These are phyloP conservation scores for Ogataea paradorogensis DNA, from an alignment of 805 yeast genomes.

Conservation along the genomic window DNA sequence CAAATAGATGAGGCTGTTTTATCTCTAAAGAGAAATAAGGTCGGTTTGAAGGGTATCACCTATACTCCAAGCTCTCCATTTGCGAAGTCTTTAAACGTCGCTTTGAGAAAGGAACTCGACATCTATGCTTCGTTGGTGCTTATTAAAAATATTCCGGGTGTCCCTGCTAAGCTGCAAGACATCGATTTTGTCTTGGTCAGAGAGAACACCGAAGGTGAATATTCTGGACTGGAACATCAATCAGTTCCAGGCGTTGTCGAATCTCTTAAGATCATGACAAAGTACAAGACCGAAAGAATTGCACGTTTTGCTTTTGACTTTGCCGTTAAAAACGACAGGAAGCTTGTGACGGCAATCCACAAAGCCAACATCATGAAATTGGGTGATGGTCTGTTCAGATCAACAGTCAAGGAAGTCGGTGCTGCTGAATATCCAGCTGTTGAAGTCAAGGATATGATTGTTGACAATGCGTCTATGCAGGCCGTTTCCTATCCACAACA, in stretches of 20 bases:
- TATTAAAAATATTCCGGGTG: conserved; percentile 92
- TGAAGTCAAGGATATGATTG: conserved; percentile 87
- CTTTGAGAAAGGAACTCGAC: conserved; percentile 93
- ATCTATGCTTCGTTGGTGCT: conserved; percentile 93
- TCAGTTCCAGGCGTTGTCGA: conserved; percentile 98
- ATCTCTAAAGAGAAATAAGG: conserved; percentile 91
- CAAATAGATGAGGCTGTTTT: conserved; percentile 78
- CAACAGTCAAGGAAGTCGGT: conserved; percentile 85
- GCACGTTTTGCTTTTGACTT: conserved; percentile 97
- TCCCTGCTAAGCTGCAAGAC: conserved; percentile 80
- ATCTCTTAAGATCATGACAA: conserved; percentile 91
- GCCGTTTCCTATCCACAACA: conserved; percentile 98
- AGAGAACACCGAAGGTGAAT: conserved; percentile 99
- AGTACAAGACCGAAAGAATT: conserved; percentile 92
- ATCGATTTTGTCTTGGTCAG: conserved; percentile 93
- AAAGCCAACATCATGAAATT: conserved; percentile 99
- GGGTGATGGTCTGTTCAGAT: conserved; percentile 97
- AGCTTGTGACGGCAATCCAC: conserved; percentile 93
- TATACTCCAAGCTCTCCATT: conserved; percentile 81
- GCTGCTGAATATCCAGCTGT: conserved; percentile 82
- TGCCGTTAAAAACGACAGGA: conserved; percentile 88
- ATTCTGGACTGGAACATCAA: conserved; percentile 97
- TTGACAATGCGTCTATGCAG: conserved; percentile 99
- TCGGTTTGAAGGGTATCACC: conserved; percentile 94
- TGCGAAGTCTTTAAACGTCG: conserved; percentile 88